Evolutionary conservation across 768 basidiomycete genomes (phyloP), one percentile per base, ranked within the genome.

Genomic region (Leucosporidium creatinivorum): DNA sequence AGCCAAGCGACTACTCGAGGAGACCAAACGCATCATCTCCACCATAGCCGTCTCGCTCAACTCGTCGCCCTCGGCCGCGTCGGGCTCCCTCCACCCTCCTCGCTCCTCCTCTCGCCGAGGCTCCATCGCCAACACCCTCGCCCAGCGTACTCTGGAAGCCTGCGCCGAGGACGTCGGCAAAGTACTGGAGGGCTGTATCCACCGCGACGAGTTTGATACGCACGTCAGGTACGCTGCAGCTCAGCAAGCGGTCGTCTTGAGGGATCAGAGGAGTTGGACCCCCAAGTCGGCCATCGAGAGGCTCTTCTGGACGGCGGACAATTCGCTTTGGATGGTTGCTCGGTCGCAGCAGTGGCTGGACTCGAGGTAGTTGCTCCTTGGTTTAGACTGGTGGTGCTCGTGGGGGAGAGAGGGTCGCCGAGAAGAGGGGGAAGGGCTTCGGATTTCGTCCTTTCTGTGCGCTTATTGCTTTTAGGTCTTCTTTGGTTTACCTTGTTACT

Each of bases 171-270:
- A 98, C 79, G 82, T 98, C 76, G 91, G 94, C 77, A 76, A 86
- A 13, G 79, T 97, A 65, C 83, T 86, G 1, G 93, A 96, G 76
- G 93, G 91, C 19, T 79, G 96, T 68, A 90, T 92, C 60, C 89
- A 96, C 74, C 86, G 89, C 13, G 91, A 92, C 66, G 75, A 89
- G 78, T 99, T 99, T 80, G 92, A 89, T 39, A 87, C 89, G 76
- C 91, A 93, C 78, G 89, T 93, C 76, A 83, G 93, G 64, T 96
- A 96, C 79, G 93, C 92, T 78, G 93, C 91, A 63, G 93, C 96
- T 65, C 96, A 99, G 77, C 96, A 96, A 89, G 94, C 94, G 23
- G 93, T 96, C 87, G 91, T 98, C 65, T 81, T 99, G 18, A 84
- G 94, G 30, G 90, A 93, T 75, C 96, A 99, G 77, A 92, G 91